A percentile compares a stretch with the other conserved stretches of the same genome.
Evolutionary conservation across 2,329 filamentous ascomycete species (phyloP).

Genomic region (Tricladium varicosporioides): DNA sequence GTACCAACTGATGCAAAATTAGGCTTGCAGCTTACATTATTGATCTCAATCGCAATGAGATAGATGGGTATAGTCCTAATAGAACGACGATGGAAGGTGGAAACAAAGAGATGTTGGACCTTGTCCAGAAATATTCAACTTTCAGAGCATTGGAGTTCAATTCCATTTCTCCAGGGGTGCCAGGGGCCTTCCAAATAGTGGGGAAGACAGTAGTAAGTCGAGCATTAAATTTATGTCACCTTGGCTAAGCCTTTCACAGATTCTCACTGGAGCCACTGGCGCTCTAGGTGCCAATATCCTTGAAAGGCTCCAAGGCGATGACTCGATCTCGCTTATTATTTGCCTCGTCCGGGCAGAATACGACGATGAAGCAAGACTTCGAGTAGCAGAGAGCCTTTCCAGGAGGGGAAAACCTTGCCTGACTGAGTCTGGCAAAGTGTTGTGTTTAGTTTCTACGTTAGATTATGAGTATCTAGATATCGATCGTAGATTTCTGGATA

Average conservation of each 20-base stretch:
- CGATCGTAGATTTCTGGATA: slow-evolving; percentile 37
- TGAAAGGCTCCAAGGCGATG: slow-evolving; percentile 39
- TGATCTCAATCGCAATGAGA: background rate
- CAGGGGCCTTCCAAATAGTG: too few species aligned
- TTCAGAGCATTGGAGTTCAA: slow-evolving; percentile 25
- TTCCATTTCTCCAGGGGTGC: background rate
- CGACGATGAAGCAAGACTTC: slow-evolving; percentile 39
- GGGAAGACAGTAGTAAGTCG: background rate
- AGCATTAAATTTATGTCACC: background rate
- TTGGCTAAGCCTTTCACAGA: slow-evolving; percentile 6
- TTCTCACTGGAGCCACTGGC: slow-evolving; percentile 51
- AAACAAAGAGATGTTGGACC: slow-evolving; percentile 25
- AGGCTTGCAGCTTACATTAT: slow-evolving; percentile 12
- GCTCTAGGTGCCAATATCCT: slow-evolving; percentile 51
- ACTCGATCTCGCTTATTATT: slow-evolving; percentile 45
- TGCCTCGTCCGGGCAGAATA: slow-evolving; percentile 54
- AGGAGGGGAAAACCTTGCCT: slow-evolving; percentile 41
- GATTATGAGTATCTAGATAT: slow-evolving; percentile 48
- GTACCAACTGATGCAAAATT: background rate
- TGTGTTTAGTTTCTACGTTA: slow-evolving; percentile 36
- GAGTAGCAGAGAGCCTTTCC: slow-evolving; percentile 43
- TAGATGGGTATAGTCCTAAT: too few species aligned
- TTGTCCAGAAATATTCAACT: slow-evolving; percentile 39
- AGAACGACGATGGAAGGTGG: background rate
- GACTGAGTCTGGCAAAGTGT: slow-evolving; percentile 27